Evolutionary conservation across 306 rosid species (phyloP).

Genomic region (Vicia faba): DNA sequence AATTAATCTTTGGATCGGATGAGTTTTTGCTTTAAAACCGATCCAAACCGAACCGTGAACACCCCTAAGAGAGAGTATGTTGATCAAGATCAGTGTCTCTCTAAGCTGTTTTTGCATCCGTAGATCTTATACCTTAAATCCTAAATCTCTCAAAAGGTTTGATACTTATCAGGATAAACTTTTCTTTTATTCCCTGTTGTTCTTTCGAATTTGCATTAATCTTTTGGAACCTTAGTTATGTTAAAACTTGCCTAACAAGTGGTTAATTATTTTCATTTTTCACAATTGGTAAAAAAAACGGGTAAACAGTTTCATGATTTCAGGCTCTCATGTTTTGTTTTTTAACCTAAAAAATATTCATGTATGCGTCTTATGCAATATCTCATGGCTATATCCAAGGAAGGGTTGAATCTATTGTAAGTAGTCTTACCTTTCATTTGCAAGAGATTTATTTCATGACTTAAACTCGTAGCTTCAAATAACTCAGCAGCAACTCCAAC

Average conservation of each 20-base stretch:
- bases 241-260: constrained; percentile 1
- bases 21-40: too few species aligned
- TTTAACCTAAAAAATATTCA: constrained; percentile 3
- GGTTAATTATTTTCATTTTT: constrained; percentile 9
- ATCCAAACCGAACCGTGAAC: too few species aligned
- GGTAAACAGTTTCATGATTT: not conserved
- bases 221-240: not conserved
- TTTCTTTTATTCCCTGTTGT: not conserved
- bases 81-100: constrained; percentile 6
- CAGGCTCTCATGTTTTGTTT: not conserved
- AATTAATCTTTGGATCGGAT: too few species aligned
- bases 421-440: too few species aligned
- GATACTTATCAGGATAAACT: not conserved
- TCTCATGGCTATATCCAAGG: too few species aligned
- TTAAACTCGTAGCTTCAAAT: too few species aligned
- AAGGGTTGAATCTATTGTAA: too few species aligned
- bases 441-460: too few species aligned
- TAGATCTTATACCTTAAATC: too few species aligned
- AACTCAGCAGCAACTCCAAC: too few species aligned
- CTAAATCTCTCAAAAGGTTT: not conserved
- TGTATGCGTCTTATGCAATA: too few species aligned
- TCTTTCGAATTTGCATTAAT: not conserved
- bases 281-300: not conserved
- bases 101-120: not conserved
- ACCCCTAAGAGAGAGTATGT: too few species aligned